These are phyloP conservation scores for Nicotiana knightiana DNA, from an alignment of 257 asterid genomes.

Conservation along the genomic window DNA sequence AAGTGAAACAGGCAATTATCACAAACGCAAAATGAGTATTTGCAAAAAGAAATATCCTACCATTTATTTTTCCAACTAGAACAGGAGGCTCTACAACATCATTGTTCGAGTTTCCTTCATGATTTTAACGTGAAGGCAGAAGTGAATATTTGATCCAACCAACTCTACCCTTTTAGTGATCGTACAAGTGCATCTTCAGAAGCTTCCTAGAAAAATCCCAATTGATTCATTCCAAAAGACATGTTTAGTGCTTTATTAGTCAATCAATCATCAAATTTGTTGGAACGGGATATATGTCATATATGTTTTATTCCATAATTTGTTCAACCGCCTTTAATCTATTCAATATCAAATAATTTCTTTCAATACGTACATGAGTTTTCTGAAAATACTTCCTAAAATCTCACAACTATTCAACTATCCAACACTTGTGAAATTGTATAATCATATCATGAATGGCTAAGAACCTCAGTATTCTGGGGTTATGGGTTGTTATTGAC, in stretches of 20 bases:
- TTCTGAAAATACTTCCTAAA: too few relatives aligned
- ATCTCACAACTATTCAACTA: too few relatives aligned
- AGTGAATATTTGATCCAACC: not conserved
- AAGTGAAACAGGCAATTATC: not conserved
- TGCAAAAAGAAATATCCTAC: not conserved
- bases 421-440: too few relatives aligned
- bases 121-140: not conserved
- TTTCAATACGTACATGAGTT: too few relatives aligned
- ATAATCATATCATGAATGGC: too few relatives aligned
- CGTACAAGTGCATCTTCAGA: not conserved
- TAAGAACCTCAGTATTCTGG: too few relatives aligned
- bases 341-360: too few relatives aligned
- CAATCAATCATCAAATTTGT: not conserved
- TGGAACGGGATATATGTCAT: too few relatives aligned
- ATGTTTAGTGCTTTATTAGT: not conserved
- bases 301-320: too few relatives aligned
- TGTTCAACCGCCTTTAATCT: too few relatives aligned
- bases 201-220: conserved; percentile 2
- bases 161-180: not conserved
- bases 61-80: not conserved
- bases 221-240: not conserved
- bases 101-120: too few relatives aligned
- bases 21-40: not conserved
- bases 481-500: too few relatives aligned
- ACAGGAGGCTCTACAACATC: not conserved